Conservation (phyloP, 805 yeast species). For the Jamesozyma gamospora region DNA sequence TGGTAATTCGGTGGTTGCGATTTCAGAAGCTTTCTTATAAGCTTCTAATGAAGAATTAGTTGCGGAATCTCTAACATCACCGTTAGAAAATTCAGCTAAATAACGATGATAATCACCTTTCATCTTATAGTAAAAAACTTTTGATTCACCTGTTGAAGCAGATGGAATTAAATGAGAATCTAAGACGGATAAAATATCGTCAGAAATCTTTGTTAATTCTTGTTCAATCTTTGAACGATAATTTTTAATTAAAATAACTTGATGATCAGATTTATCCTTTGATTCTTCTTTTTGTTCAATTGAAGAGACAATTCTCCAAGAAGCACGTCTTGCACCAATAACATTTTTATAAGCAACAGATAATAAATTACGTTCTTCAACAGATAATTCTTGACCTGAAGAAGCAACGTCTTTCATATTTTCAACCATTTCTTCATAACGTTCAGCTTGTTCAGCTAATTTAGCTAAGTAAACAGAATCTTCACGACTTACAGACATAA, state of each 20-base stretch:
- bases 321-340: constrained; percentile 98
- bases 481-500: constrained; percentile 79
- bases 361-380: constrained; percentile 94
- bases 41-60: constrained; percentile 90
- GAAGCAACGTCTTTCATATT: constrained; percentile 97
- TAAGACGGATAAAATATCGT: constrained; percentile 82
- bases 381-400: constrained; percentile 88
- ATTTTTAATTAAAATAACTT: constrained; percentile 81
- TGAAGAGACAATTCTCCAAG: constrained; percentile 97
- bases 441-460: constrained; percentile 98
- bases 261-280: constrained; percentile 77
- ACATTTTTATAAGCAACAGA: constrained; percentile 98
- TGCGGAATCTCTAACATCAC: constrained; percentile 85
- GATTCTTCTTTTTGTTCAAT: constrained; percentile 97
- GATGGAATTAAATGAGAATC: constrained; percentile 85
- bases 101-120: constrained; percentile 99
- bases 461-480: constrained; percentile 97
- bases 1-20: constrained; percentile 92
- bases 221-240: constrained; percentile 91
- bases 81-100: constrained; percentile 90
- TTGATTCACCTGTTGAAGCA: constrained; percentile 94
- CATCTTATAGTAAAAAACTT: constrained; percentile 97
- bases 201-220: constrained; percentile 88
- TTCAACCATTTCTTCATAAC: constrained; percentile 98
- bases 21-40: constrained; percentile 90